Base-by-base conservation (phyloP, 2,329 filamentous ascomycete species). In the Colletotrichum lentis region DNA sequence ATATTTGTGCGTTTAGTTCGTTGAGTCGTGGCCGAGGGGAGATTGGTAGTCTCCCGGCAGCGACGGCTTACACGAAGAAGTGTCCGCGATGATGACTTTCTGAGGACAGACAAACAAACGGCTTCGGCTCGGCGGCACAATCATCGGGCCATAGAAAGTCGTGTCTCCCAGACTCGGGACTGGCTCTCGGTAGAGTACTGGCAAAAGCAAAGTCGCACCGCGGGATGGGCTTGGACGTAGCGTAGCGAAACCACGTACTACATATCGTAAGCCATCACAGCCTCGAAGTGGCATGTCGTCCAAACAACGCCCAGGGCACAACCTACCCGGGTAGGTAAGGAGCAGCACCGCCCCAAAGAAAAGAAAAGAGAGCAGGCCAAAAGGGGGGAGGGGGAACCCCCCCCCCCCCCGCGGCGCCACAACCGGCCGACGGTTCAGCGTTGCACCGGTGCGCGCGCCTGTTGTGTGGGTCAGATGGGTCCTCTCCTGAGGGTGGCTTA, bases 201-300 rank as follows among this genome's bases (percentile, higher is more conserved):
- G 5, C 3, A 6, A 53, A 31, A 20, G 43, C 14, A 18, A 27
- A 35, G 27, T 20, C 27, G 49, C 8, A 27, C 7, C 49, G 10
- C 16, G 6, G 27, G 49, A 31, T 31, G 27, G 27, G 27, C 18
- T 10, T n/a, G 14, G 12, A 14, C 46, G n/a, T 3, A 22, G 44
- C 44, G n/a, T 2, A 22, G 44, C 44, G n/a, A n/a, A 46, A 46
- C n/a, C n/a, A 12, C 35, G 16, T 46, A 46, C 11, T 10, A 5
- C 14, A 58, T 22, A 8, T 6, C 44, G 12, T 8, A 5, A 50
- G 39, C 3, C 3, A n/a, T 49, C 57, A 37, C 35, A 60, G 57
- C 57, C 57, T 60, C 57, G 57, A 52, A 52, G 11, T 52, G 46
- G 57, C 57, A 60, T 60, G 57, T 60, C 57, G 57, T 60, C 12